Conservation (phyloP, 2,329 filamentous ascomycete species). For the Aspergillus pseudotamarii region DNA sequence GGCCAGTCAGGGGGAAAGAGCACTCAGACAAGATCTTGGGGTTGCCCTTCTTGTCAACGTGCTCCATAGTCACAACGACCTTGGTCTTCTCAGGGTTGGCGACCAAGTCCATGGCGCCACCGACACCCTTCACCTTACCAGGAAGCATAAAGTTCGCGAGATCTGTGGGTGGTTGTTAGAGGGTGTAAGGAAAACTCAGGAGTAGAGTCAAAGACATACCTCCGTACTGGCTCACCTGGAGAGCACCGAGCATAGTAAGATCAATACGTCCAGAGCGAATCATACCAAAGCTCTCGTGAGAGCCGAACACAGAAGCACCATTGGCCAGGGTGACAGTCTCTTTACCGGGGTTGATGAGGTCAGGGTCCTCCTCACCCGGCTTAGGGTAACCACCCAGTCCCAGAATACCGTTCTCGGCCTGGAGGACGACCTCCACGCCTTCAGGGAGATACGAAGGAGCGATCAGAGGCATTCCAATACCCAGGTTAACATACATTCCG, state of each 20-base stretch:
- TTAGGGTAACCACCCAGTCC: conserved; percentile 79
- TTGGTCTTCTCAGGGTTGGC: conserved; percentile 72
- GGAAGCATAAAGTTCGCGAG: conserved; percentile 91
- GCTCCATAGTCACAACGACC: conserved; percentile 72
- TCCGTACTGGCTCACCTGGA: conserved; percentile 77
- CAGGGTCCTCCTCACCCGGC: conserved; percentile 70
- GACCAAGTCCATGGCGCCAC: conserved; percentile 76
- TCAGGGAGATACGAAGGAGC: conserved; percentile 74
- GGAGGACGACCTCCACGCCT: conserved; percentile 74
- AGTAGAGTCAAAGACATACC: conserved; percentile 21
- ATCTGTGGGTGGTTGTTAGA: conserved; percentile 49
- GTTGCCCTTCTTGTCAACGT: conserved; percentile 69
- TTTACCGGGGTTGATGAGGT: conserved; percentile 85
- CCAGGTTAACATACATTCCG: conserved; percentile 88
- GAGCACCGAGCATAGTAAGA: conserved; percentile 79
- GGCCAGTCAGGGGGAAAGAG: conserved; percentile 67
- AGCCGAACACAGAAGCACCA: conserved; percentile 77
- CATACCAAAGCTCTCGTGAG: conserved; percentile 82
- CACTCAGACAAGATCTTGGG: conserved; percentile 67
- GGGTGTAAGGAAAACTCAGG: background rate
- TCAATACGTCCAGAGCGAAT: conserved; percentile 83
- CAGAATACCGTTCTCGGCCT: conserved; percentile 83
- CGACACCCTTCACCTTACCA: conserved; percentile 84
- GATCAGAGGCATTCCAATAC: conserved; percentile 82
- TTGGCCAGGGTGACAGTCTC: conserved; percentile 80